Evolutionary conservation across 2,329 filamentous ascomycete genomes (phyloP), one percentile per base, ranked within the genome.

Genomic region (Fusarium heterosporum): DNA sequence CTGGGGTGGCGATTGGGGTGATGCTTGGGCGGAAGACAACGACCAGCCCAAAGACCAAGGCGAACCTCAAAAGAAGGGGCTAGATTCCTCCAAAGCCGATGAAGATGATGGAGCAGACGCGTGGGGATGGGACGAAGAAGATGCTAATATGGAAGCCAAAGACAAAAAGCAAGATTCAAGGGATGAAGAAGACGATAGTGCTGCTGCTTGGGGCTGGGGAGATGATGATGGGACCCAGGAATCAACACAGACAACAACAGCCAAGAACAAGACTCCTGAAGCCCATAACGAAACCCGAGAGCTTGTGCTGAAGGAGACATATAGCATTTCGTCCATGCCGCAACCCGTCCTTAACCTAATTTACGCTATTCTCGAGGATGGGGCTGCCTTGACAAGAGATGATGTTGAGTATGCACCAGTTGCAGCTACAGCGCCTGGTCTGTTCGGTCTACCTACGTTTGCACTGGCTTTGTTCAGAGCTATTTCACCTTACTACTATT

Each of bases 261-360:
- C 50, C 13, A 22, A 64, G 61, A 16, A 42, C 39, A 55, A 68
- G 49, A 8, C 71, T 39, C 32, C 64, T 26, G 66, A 72, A 30
- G 41, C 71, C 8, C 70, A 77, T 29, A 53, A 64, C 6, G 61
- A 82, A 40, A 81, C 83, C 10, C 83, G 88, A 55, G 91, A 96
- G 74, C 80, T 98, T 60, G 91, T 92, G 0, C 80, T 98, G 42
- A 91, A 85, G 63, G 96, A 99, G 78, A 91, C 86, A 2, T 99
- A 97, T 77, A 92, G 89, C 59, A 91, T 97, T 50, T 97, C 95
- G 0, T 91, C 91, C 4, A 90, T 97, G 76, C 95, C 96, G 1
- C 90, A 93, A 62, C 87, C 89, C 6, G 88, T 98, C 13, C 82
- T 94, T 19, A 83, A 87, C 17, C 83, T 92, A 28, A 87, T 95